Conservation (phyloP, 768 basidiomycete genomes). For the Lentinula raphanica region DNA sequence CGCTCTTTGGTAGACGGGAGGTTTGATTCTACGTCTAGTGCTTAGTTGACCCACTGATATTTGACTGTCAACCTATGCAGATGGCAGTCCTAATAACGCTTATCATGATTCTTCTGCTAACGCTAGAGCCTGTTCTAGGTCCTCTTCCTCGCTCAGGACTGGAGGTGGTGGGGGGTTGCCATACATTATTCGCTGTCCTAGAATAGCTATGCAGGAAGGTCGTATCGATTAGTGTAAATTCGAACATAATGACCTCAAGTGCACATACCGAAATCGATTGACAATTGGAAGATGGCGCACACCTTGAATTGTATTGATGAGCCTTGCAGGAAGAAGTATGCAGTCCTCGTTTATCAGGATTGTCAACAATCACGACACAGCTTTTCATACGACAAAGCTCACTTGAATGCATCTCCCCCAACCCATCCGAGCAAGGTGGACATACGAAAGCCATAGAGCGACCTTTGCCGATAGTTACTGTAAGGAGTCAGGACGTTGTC, state of each 20-base stretch:
- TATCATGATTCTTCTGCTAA: slow-evolving; percentile 25
- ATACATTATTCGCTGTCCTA: slow-evolving; percentile 69
- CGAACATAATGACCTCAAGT: not conserved
- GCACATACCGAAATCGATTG: slow-evolving; percentile 66
- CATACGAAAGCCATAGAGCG: slow-evolving; percentile 79
- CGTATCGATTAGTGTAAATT: slow-evolving; percentile 9
- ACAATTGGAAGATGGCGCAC: slow-evolving; percentile 80
- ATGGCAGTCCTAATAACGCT: too few relatives aligned
- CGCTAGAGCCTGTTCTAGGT: slow-evolving; percentile 70
- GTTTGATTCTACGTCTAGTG: too few relatives aligned
- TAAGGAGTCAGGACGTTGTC: not conserved
- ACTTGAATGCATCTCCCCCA: slow-evolving; percentile 86
- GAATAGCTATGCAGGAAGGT: slow-evolving; percentile 51
- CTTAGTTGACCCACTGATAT: too few relatives aligned
- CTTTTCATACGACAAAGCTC: slow-evolving; percentile 15
- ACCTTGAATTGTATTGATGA: slow-evolving; percentile 78
- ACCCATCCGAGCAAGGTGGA: slow-evolving; percentile 81
- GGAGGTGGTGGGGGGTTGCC: slow-evolving; percentile 62
- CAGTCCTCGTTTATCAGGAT: slow-evolving; percentile 42
- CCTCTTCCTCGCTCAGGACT: slow-evolving; percentile 50
- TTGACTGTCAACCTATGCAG: too few relatives aligned
- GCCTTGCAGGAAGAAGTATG: slow-evolving; percentile 72
- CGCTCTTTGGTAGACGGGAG: too few relatives aligned
- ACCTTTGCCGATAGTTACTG: slow-evolving; percentile 76
- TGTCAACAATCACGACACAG: not conserved